Evolutionary conservation across 192 early-diverging fungal species (phyloP), one percentile per base, ranked within the genome.

Genomic region (Radiomyces spectabilis): DNA sequence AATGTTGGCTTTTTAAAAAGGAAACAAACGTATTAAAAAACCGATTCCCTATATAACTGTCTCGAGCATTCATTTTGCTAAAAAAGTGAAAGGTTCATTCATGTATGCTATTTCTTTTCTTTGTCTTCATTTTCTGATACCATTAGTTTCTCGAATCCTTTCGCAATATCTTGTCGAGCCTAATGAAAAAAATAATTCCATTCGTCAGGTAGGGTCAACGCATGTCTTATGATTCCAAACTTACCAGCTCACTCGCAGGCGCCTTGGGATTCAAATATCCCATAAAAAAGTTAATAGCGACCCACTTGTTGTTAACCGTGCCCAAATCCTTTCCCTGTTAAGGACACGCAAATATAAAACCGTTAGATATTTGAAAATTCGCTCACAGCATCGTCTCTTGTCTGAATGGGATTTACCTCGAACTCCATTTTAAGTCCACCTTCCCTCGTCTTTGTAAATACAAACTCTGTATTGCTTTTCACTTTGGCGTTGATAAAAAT

Each of bases 201-300:
- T n/a, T n/a, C n/a, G n/a, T n/a, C n/a, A 40, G 39, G 39, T 4
- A 8, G 21, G 39, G 21, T 40, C n/a, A 40, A 19, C 15, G 39
- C 35, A 37, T 37, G 35, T 37, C 15, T 37, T 10, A 25, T 5
- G 3, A 24, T 24, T 9, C 21, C 27, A 39, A 26, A 54, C 62
- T 50, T 12, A 71, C 74, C 31, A 59, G 52, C 31, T 65, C 45
- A 39, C 75, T 77, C 10, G 73, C 68, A 19, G 78, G 78, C 8
- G 61, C 53, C 0, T 59, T 59, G 15, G 69, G 57, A 6, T 71
- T 61, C 19, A 81, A 50, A 59, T 81, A 81, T 1, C 65, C 70
- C 52, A 78, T 60, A 18, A 81, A 58, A 37, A 81, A 73, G 19
- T 68, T 68, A 10, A 72, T 76, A 8, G 71, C 57, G 12, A 81